These are phyloP conservation scores for Cercophora scortea DNA, from an alignment of 495 filamentous ascomycete species.

Conservation along the genomic window DNA sequence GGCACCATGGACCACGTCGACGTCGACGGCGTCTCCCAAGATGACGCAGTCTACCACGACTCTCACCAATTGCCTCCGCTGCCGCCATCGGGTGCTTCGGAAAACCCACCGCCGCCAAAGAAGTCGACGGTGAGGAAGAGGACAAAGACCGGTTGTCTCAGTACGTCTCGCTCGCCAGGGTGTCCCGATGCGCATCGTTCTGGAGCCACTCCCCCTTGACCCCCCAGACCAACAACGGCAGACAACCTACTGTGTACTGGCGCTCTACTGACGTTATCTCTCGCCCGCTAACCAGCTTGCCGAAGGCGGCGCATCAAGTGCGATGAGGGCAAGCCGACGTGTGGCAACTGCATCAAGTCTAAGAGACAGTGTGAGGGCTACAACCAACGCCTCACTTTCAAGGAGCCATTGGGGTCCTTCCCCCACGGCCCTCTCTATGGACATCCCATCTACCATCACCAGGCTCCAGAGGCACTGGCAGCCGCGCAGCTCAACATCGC, in stretches of 20 bases:
- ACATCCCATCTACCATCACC: conserved; percentile 18
- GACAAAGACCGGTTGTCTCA: conserved; percentile 95
- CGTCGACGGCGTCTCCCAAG: neutral
- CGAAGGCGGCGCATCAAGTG: conserved; percentile 95
- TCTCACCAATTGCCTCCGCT: conserved; percentile 1
- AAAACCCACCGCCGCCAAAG: conserved; percentile 20
- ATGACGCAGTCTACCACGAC: conserved; percentile 3
- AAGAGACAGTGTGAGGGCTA: conserved; percentile 93
- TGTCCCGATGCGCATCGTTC: neutral
- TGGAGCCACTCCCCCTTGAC: neutral
- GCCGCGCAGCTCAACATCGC: conserved; percentile 9
- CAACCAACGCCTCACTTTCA: conserved; percentile 87
- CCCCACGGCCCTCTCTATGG: conserved; percentile 14
- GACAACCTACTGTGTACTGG: too few relatives aligned
- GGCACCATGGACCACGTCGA: conserved; percentile 5
- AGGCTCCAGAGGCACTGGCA: conserved; percentile 11
- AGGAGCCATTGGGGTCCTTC: conserved; percentile 68
- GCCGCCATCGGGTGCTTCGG: neutral
- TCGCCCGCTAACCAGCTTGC: conserved; percentile 52
- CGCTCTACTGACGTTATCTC: too few relatives aligned
- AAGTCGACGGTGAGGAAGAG: conserved; percentile 54
- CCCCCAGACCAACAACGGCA: neutral
- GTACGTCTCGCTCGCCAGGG: conserved; percentile 42
- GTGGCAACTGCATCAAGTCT: conserved; percentile 87
- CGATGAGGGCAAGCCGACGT: conserved; percentile 87